phyloP scores from a whole-genome alignment of 2,329 filamentous ascomycete species.

The Atkinsonella texensis region DNA sequence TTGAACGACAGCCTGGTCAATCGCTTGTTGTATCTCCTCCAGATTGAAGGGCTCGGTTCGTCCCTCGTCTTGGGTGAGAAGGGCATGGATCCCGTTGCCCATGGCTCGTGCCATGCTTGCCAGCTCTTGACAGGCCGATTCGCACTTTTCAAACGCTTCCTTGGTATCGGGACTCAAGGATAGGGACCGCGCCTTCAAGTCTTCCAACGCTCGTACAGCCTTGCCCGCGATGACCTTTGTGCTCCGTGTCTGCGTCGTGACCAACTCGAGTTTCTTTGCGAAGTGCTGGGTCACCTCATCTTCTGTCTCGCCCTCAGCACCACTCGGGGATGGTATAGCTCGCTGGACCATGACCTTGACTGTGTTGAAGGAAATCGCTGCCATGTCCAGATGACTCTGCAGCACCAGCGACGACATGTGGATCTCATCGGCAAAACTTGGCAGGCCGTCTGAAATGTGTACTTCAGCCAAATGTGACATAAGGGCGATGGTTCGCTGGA shows the following conservation, averaged over 20 bases:
- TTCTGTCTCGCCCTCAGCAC: slow-evolving; percentile 28
- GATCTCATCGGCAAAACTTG: slow-evolving; percentile 65
- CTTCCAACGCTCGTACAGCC: slow-evolving; percentile 62
- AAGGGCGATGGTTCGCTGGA: slow-evolving; percentile 74
- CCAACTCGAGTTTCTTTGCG: slow-evolving; percentile 54
- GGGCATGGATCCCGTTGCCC: slow-evolving; percentile 50
- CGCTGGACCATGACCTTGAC: slow-evolving; percentile 55
- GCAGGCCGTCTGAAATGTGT: slow-evolving; percentile 57
- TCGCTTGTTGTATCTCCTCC: slow-evolving; percentile 50
- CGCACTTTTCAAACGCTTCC: slow-evolving; percentile 58
- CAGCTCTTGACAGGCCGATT: slow-evolving; percentile 51
- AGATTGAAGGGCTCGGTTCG: slow-evolving; percentile 56
- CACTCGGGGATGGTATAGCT: slow-evolving; percentile 33
- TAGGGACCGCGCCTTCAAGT: slow-evolving; percentile 64
- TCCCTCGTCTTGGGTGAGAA: slow-evolving; percentile 58
- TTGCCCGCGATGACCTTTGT: slow-evolving; percentile 76
- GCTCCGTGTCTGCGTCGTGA: slow-evolving; percentile 66
- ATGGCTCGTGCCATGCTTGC: slow-evolving; percentile 54
- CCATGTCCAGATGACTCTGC: slow-evolving; percentile 72
- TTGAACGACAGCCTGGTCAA: slow-evolving; percentile 39
- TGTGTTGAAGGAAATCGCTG: slow-evolving; percentile 54
- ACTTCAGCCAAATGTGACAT: slow-evolving; percentile 79
- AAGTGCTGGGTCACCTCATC: slow-evolving; percentile 58
- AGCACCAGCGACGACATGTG: slow-evolving; percentile 66
- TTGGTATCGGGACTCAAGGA: slow-evolving; percentile 57